phyloP scores from a whole-genome alignment of 805 yeast genomes.

The Zygoascus bituminiphila region DNA sequence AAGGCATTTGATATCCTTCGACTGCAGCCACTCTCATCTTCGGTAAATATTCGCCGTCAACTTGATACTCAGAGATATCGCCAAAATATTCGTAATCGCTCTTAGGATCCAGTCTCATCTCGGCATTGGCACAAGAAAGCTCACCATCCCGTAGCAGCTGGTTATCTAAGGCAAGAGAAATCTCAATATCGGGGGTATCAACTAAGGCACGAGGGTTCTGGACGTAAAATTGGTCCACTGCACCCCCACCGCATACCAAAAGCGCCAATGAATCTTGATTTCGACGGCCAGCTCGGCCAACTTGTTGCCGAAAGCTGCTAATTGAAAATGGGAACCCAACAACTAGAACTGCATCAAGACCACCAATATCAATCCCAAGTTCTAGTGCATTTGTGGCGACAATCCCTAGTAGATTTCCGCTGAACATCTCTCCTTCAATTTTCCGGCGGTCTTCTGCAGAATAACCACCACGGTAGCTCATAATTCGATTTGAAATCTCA shows the following conservation, averaged over 20 bases:
- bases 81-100: constrained; percentile 54
- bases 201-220: constrained; percentile 54
- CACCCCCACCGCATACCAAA: constrained; percentile 68
- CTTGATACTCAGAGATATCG: constrained; percentile 7
- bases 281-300: constrained; percentile 95
- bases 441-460: constrained; percentile 75
- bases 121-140: constrained; percentile 91
- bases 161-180: constrained; percentile 54
- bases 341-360: constrained; percentile 80
- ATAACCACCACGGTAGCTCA: constrained; percentile 95
- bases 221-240: constrained; percentile 80
- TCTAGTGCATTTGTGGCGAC: constrained; percentile 94
- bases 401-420: constrained; percentile 75
- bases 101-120: constrained; percentile 52
- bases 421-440: constrained; percentile 86
- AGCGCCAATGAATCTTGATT: constrained; percentile 72
- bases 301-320: constrained; percentile 86
- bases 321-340: constrained; percentile 89
- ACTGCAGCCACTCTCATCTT: constrained; percentile 1
- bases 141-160: constrained; percentile 66
- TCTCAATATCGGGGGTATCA: constrained; percentile 43
- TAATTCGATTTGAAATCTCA: constrained; percentile 37
- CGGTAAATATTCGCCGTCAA: not conserved
- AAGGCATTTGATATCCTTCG: constrained; percentile 39
- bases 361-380: constrained; percentile 91